Percentiles rank a stretch among this genome's conserved stretches.
These are phyloP conservation scores for Colletotrichum spinosum DNA, from an alignment of 2,329 filamentous ascomycete genomes.

Conservation along the genomic window DNA sequence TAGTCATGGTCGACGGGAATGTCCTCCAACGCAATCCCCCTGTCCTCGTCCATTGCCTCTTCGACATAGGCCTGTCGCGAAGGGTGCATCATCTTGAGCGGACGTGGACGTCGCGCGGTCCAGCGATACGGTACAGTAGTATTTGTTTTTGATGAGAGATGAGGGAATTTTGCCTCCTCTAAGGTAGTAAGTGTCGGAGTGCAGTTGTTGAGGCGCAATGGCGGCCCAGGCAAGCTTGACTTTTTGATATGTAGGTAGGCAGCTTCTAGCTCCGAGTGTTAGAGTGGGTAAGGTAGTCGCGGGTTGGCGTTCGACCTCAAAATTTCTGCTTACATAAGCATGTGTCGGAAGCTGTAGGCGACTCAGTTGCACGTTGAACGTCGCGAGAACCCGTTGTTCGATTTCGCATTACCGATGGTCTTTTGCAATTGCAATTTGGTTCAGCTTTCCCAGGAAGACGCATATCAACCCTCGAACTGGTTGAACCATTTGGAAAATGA, in stretches of 20 bases:
- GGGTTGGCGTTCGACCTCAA: slow-evolving; percentile 13
- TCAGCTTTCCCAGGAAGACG: too few species aligned
- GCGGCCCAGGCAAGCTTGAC: background rate
- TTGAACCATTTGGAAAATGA: too few species aligned
- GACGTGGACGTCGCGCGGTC: slow-evolving; percentile 11
- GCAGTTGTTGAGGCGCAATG: slow-evolving; percentile 13
- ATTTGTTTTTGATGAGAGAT: background rate
- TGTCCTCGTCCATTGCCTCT: slow-evolving; percentile 65
- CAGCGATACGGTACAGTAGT: background rate
- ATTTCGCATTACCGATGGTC: too few species aligned
- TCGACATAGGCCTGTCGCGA: slow-evolving; percentile 94
- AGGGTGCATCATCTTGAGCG: slow-evolving; percentile 78
- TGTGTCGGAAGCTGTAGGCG: too few species aligned
- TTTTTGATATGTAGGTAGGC: too few species aligned
- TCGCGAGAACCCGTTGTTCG: too few species aligned
- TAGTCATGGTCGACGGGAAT: slow-evolving; percentile 83
- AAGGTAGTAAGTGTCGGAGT: too few species aligned
- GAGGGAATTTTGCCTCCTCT: background rate
- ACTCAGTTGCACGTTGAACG: too few species aligned
- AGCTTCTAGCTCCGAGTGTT: too few species aligned
- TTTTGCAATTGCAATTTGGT: too few species aligned
- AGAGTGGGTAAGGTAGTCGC: too few species aligned
- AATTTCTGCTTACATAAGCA: slow-evolving; percentile 39
- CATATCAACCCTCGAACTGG: too few species aligned
- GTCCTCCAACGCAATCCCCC: slow-evolving; percentile 61